phyloP scores from a whole-genome alignment of 2,329 filamentous ascomycete species.

The Monosporascus sp. region DNA sequence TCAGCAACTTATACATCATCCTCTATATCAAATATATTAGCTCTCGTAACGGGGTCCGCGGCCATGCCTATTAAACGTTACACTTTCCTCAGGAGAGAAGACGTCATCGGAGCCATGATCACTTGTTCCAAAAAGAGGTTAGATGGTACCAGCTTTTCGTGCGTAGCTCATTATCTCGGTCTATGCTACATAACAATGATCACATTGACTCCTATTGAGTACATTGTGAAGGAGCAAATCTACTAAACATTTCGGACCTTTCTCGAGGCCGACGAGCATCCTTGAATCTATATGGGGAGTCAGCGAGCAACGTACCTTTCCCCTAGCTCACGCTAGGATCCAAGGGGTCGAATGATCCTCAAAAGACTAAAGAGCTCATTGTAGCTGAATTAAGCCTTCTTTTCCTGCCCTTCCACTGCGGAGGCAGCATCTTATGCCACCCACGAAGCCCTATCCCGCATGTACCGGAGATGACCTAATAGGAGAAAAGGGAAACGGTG shows the following conservation, averaged over 20 bases:
- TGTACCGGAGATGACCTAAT: conserved; percentile 9
- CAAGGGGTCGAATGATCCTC: conserved; percentile 7
- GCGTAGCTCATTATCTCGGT: conserved; percentile 4
- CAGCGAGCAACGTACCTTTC: conserved; percentile 20
- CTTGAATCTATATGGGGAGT: conserved; percentile 22
- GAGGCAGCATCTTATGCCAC: conserved; percentile 3
- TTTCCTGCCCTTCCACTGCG: conserved; percentile 2
- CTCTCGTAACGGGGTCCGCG: not conserved
- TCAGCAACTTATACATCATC: not conserved
- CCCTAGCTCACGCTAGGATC: conserved; percentile 7
- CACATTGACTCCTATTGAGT: conserved; percentile 18
- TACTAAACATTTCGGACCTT: conserved; percentile 16
- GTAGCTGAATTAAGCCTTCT: conserved; percentile 7
- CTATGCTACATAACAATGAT: conserved; percentile 19
- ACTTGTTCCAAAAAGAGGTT: not conserved
- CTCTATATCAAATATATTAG: not conserved
- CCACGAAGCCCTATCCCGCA: conserved; percentile 7
- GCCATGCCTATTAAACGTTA: too few species aligned
- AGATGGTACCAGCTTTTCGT: not conserved
- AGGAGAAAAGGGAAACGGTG: conserved; percentile 2
- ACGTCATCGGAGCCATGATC: too few species aligned
- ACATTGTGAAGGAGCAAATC: conserved; percentile 13
- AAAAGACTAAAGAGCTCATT: conserved; percentile 5
- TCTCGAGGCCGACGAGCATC: conserved; percentile 13
- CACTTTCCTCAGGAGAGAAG: too few species aligned